phyloP scores from a whole-genome alignment of 805 yeast species.

The Starmerella floris region DNA sequence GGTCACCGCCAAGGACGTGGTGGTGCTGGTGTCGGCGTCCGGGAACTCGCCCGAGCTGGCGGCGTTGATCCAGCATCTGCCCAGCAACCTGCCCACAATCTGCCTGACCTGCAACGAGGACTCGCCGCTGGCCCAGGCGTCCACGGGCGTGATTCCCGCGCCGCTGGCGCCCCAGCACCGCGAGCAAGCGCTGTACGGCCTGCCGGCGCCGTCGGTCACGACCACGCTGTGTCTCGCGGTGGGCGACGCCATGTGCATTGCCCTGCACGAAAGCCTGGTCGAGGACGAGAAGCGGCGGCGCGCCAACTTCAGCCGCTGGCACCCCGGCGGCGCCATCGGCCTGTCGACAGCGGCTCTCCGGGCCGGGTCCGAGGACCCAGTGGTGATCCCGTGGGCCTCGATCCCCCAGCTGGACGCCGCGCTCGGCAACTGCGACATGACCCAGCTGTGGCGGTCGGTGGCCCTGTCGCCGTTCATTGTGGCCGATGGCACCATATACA shows the following conservation, averaged over 20 bases:
- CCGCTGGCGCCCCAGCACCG: constrained; percentile 44
- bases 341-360: constrained; percentile 27
- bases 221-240: constrained; percentile 63
- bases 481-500: constrained; percentile 6
- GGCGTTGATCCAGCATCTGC: constrained; percentile 43
- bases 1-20: constrained; percentile 41
- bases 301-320: constrained; percentile 51
- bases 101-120: constrained; percentile 48
- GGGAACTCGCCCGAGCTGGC: constrained; percentile 73
- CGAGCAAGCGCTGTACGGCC: constrained; percentile 57
- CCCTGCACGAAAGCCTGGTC: constrained; percentile 55
- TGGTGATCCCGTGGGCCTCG: constrained; percentile 10
- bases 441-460: constrained; percentile 19
- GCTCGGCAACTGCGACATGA: constrained; percentile 11
- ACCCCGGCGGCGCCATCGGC: constrained; percentile 91
- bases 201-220: constrained; percentile 79
- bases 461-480: constrained; percentile 11
- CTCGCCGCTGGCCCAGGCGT: constrained; percentile 42
- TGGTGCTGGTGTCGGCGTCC: constrained; percentile 60
- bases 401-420: constrained; percentile 14
- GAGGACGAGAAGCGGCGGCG: constrained; percentile 42
- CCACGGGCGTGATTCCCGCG: constrained; percentile 46
- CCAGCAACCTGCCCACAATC: constrained; percentile 40
- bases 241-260: constrained; percentile 66
- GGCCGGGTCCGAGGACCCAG: constrained; percentile 1